Evolutionary conservation across 495 filamentous ascomycete species (phyloP), one percentile per base, ranked within the genome.

Genomic region (Niebla homalea): DNA sequence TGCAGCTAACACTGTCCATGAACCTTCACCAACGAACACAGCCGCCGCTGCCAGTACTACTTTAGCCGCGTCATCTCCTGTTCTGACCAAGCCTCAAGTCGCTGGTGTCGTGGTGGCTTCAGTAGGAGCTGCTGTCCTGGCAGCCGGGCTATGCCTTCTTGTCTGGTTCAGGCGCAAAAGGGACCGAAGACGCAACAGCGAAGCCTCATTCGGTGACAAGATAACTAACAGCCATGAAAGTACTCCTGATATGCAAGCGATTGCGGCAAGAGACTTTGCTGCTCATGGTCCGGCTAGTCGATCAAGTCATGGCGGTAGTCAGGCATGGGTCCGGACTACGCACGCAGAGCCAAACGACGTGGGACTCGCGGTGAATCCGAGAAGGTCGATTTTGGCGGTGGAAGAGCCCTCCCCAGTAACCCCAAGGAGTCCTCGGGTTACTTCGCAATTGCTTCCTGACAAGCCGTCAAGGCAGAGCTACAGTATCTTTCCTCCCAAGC

Each of bases 21-120:
- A 32, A 32, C 14, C 48, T 14, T 29, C 46, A 21, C 15, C 48
- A 50, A 32, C 29, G 8, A 16, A 23, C 36, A 21, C 36, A n/a
- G 22, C 18, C 29, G 3, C 29, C 29, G 16, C 48, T 18, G 3
- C 52, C 15, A 39, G 42, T 36, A 22, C 36, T 29, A 42, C 45
- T 47, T n/a, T 50, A 15, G 32, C 47, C 8, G 50, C 52, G 25
- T 18, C 51, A 38, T 20, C 39, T 11, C 44, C 36, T 16, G 23
- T 52, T 14, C 54, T 60, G 29, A 57, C 55, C 29, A 56, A 56
- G 48, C 58, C 54, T 1, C 55, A 56, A 35, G 53, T 62, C 20
- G 59, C 59, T 29, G 59, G 59, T 25, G 43, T 62, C 16, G 26
- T 40, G 11, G 54, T 62, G 20, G 59, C 52, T 22, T 46, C 48